A percentile compares a stretch with the other conserved stretches of the same genome.
Conservation (phyloP, 2,329 filamentous ascomycete species). For the Aspergillus pseudoviridinutans region DNA sequence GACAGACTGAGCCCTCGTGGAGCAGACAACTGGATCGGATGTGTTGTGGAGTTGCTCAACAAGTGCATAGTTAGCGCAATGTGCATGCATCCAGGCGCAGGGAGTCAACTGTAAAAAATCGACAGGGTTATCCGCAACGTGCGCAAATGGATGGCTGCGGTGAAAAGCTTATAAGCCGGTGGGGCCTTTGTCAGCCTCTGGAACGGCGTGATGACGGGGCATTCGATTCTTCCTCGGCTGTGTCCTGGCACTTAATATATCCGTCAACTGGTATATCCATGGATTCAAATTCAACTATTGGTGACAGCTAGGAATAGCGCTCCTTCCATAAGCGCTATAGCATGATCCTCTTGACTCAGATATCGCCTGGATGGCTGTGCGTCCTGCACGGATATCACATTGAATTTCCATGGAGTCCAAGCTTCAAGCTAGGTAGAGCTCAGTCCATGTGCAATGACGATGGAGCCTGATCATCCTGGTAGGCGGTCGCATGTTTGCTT, state of each 20-base stretch:
- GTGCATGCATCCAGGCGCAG: no score
- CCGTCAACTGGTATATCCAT: not conserved
- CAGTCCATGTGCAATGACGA: not conserved
- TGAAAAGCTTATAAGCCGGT: conserved; percentile 10
- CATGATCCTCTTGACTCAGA: no score
- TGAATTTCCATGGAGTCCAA: not conserved
- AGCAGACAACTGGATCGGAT: not conserved
- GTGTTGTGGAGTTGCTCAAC: not conserved
- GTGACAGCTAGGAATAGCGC: not conserved
- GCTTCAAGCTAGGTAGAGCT: not conserved
- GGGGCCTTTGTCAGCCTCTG: conserved; percentile 1
- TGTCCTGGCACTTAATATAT: not conserved
- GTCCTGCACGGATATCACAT: not conserved
- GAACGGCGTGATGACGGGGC: no score
- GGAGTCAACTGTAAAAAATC: no score
- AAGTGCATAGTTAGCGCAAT: not conserved
- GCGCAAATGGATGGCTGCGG: conserved; percentile 19
- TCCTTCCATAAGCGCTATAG: no score
- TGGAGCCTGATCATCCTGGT: not conserved
- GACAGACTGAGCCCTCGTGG: not conserved
- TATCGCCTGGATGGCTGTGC: no score
- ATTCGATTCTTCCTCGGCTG: not conserved
- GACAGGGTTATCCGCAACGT: conserved; percentile 14
- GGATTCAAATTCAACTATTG: not conserved
- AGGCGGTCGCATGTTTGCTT: not conserved